phyloP scores from a whole-genome alignment of 2,329 filamentous ascomycete genomes.

The Colletotrichum theobromicola region DNA sequence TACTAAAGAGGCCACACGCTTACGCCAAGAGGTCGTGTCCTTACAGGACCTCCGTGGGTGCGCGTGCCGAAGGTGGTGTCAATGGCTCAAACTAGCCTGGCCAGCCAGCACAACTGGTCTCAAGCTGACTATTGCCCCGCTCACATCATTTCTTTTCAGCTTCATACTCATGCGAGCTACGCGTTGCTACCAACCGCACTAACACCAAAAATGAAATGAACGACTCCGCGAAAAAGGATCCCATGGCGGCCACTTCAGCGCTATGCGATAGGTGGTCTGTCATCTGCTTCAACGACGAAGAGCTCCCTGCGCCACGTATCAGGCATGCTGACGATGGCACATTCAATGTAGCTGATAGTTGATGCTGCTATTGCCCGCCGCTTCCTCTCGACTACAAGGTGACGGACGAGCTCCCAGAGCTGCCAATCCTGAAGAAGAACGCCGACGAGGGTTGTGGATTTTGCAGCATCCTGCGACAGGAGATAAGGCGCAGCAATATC shows the following conservation, averaged over 20 bases:
- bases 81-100: too few relatives aligned
- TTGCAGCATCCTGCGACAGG: neutral
- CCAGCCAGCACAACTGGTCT: too few relatives aligned
- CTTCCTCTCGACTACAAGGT: neutral
- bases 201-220: too few relatives aligned
- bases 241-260: neutral
- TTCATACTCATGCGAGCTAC: too few relatives aligned
- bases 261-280: neutral
- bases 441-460: neutral
- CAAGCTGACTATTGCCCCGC: neutral
- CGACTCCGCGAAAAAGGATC: too few relatives aligned
- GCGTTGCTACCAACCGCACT: too few relatives aligned
- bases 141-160: too few relatives aligned
- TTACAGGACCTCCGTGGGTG: neutral
- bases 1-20: neutral
- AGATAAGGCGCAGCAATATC: neutral
- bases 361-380: neutral
- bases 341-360: neutral
- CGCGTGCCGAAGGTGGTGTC: neutral
- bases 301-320: neutral
- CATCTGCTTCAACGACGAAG: neutral
- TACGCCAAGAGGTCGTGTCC: neutral
- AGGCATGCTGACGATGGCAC: neutral
- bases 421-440: neutral
- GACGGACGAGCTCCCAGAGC: neutral